Conservation (phyloP, 768 basidiomycete genomes). For the Collybia mongolica region DNA sequence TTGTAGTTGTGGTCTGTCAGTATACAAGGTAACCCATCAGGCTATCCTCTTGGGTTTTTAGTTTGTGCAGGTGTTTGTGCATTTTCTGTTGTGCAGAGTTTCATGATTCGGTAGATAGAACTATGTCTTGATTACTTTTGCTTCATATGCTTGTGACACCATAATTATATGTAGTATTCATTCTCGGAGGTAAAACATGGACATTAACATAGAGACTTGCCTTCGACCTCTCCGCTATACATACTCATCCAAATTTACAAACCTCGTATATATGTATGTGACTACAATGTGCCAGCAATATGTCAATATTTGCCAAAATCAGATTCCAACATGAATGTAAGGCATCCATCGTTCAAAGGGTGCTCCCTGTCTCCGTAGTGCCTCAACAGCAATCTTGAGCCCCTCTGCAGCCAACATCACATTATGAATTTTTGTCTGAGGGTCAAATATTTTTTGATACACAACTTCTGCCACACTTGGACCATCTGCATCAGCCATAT, state of each 20-base stretch:
- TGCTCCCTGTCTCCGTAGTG: not conserved
- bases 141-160: too few relatives aligned
- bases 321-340: too few relatives aligned
- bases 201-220: too few relatives aligned
- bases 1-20: conserved; percentile 72
- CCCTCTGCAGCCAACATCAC: conserved; percentile 9
- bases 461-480: conserved; percentile 9
- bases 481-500: conserved; percentile 14
- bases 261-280: too few relatives aligned
- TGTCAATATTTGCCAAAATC: too few relatives aligned
- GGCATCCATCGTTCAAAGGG: too few relatives aligned
- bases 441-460: conserved; percentile 7
- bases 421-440: conserved; percentile 1
- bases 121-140: too few relatives aligned
- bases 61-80: conserved; percentile 61
- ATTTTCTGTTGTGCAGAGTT: conserved; percentile 66
- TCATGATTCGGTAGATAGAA: conserved; percentile 59
- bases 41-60: conserved; percentile 76
- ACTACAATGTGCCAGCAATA: too few relatives aligned
- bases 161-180: too few relatives aligned
- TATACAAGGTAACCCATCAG: conserved; percentile 63
- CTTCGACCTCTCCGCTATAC: too few relatives aligned
- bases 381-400: conserved; percentile 7
- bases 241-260: too few relatives aligned
- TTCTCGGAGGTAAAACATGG: too few relatives aligned